Base-by-base conservation (phyloP, 2,329 filamentous ascomycete genomes). In the Colletotrichum kahawae region DNA sequence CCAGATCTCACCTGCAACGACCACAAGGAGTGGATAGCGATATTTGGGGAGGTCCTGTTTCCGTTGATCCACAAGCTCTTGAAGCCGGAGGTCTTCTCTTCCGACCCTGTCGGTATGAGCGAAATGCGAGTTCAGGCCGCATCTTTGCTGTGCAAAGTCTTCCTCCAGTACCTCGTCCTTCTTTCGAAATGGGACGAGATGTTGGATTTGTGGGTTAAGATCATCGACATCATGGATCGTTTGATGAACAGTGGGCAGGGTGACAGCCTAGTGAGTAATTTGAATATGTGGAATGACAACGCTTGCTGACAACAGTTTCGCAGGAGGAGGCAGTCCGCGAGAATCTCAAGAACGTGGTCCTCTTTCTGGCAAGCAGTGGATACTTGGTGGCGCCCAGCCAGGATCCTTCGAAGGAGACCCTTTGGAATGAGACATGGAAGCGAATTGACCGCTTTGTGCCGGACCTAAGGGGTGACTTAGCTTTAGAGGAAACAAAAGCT, bases 201-300 rank as follows among this genome's bases (percentile, higher is more conserved):
- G 92, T 87, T 98, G 51, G 95, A 97, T 81, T 89, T 98, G 13
- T 99, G 97, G 97, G 86, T 97, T 60, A 93, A 93, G 83, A 98
- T 98, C 70, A 91, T 98, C 78, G 95, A 96, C 79, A 95, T 98
- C 69, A 95, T 99, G 91, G 97, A 99, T 83, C 92, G 97, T 29
- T 89, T 99, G 77, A 97, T 98, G 93, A 98, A 98, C 81, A 97
- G 95, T 80, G 96, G 96, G 1, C 95, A 98, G 83, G 95, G 95
- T 29, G 95, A 98, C 81, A 96, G 93, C 80, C 85, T 98, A 82
- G 94, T 96, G 90, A 85, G 93, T 89, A 21, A 21, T 57, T 66
- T 66, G 69, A 78, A 67, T 65, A 62, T 43, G 16, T 29, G 67
- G 33, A 79, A 27, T 67, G 18, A 12, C 21, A 3, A 34, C 31